Base-by-base conservation (phyloP, 2,329 filamentous ascomycete genomes). In the Stagonosporopsis tanaceti region DNA sequence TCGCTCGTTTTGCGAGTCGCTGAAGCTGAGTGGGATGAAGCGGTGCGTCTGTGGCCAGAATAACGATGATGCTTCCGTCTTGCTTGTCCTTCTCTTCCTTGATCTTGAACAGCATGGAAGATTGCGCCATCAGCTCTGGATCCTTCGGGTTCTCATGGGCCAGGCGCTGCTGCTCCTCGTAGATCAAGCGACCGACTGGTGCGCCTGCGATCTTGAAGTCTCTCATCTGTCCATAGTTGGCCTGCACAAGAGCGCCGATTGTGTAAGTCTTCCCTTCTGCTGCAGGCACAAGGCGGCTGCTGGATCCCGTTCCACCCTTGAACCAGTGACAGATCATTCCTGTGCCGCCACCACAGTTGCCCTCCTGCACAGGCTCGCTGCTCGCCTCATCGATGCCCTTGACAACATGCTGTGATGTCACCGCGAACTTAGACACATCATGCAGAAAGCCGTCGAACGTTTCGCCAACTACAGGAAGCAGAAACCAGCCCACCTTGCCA, bases 321-420 rank as follows among this genome's bases (percentile, higher is more conserved):
- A 86, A 88, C 61, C 82, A 82, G 65, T 89, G 85, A 66, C 85
- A 88, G 35, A 86, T 80, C 86, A 89, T 89, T 14, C 87, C 87
- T 0, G 87, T 87, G n/a, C 88, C 88, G 17, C 88, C 88, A 3
- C 88, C 88, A 1, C 82, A 82, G 63, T 85, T 86, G 0, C 88
- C 88, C 72, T 90, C 87, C 2, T 75, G 73, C 0, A 90, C 86
- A 0, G 77, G 73, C 1, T 80, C 84, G 8, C 78, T 76, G 2
- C 76, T 77, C 0, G 84, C 86, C 7, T 70, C 77, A 30, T 81
- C 77, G 48, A 89, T 84, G 0, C 85, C 84, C 3, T 77, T 69
- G 27, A 85, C 77, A 32, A 89, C 75, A 60, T 87, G 82, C 51
- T 82, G 74, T 0, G 84, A 77, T 24, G 78, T 82, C 2, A 89